Conservation (phyloP, 306 rosid species). For the Pyrus betulifolia region DNA sequence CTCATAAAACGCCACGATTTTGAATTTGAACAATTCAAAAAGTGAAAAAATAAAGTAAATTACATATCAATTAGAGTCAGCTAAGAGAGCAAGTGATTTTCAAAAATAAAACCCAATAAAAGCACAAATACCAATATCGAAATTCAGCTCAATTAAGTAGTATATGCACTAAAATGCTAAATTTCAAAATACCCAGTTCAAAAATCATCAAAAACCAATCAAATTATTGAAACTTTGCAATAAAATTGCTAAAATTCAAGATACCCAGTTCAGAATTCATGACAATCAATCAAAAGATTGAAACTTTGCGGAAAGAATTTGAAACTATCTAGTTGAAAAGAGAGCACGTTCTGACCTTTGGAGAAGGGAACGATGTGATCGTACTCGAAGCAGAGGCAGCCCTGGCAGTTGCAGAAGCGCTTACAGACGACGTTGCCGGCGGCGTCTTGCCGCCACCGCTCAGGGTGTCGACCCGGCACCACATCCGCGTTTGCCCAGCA, state of each 20-base stretch:
- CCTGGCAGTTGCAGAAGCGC: constrained; percentile 82
- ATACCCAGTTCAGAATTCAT: not conserved
- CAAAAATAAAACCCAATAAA: not conserved
- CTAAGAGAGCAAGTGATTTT: not conserved
- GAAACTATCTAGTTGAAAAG: not conserved
- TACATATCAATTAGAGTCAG: not conserved
- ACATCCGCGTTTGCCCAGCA: constrained; percentile 72
- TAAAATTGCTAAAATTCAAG: not conserved
- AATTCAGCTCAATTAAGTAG: not conserved
- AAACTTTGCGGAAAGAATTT: not conserved
- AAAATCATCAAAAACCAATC: not conserved
- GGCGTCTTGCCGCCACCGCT: constrained; percentile 91
- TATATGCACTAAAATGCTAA: not conserved
- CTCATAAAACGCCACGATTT: not conserved
- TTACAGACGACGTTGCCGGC: constrained; percentile 88
- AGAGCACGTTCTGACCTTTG: constrained; percentile 41
- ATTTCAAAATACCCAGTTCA: not conserved
- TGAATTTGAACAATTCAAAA: not conserved
- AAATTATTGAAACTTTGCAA: not conserved
- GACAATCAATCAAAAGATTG: not conserved
- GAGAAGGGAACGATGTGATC: constrained; percentile 87
- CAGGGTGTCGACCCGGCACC: constrained; percentile 85
- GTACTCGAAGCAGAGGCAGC: constrained; percentile 93
- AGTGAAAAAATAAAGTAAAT: not conserved
- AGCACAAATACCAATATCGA: not conserved